Evolutionary conservation across 2,329 filamentous ascomycete genomes (phyloP), one percentile per base, ranked within the genome.

Genomic region (Apiospora sp.): DNA sequence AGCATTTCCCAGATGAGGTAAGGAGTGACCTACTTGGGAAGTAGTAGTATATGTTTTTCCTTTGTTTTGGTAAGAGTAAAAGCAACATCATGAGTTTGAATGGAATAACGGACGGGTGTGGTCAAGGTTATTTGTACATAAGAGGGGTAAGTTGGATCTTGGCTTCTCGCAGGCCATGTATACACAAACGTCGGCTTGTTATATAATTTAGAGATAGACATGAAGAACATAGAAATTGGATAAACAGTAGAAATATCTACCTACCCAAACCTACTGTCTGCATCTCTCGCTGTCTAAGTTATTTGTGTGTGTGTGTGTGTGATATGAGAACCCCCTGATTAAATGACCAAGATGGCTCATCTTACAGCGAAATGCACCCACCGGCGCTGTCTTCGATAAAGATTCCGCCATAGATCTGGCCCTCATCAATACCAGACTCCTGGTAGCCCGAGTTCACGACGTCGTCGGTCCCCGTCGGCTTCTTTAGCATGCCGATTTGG

Each of bases 401-500:
- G 41, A 88, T 78, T 2, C 86, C 85, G 12, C 86, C 86, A 75
- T 87, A 88, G 34, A 87, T 85, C 74, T 86, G 80, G 0, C 87
- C 86, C 74, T 88, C 87, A 72, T 86, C 79, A 41, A 88, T 80
- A 12, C 83, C 83, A 24, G 77, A 81, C 76, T 84, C 82, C 76
- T 88, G 86, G 74, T 83, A 88, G 4, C 86, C 87, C 46, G 83
- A 78, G 77, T 87, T 86, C 68, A 86, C 85, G 16, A 88, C 85
- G 72, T 88, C 86, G 76, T 74, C 84, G 78, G 78, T 88, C 76
- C 85, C 89, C 0, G 84, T 86, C 1, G 84, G 85, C 79, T 86
- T 90, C 86, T 90, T 91, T 73, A 91, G 81, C 27, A 91, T 84
- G 68, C 89, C 89, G 44, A 91, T 84, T 80, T 91, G 89, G 79